Evolutionary conservation across 768 basidiomycete species (phyloP).

Genomic region (Suillus subluteus): DNA sequence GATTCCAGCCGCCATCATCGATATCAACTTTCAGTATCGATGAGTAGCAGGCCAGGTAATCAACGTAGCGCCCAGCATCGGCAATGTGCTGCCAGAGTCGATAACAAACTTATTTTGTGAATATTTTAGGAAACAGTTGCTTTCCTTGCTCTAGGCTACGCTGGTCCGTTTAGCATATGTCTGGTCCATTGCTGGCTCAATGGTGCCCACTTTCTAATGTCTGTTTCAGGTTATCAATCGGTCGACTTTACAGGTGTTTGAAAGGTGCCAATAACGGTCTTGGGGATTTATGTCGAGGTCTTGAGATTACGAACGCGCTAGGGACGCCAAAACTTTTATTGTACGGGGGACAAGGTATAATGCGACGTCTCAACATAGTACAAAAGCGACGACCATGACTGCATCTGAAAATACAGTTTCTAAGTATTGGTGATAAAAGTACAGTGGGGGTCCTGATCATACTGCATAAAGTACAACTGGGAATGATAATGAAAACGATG

Average conservation of each 20-base stretch:
- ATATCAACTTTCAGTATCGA: background rate
- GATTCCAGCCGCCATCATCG: background rate
- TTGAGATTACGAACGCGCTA: background rate
- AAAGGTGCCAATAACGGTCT: conserved; percentile 1
- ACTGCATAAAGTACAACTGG: background rate
- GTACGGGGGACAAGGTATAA: background rate
- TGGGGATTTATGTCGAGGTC: background rate
- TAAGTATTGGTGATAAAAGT: background rate
- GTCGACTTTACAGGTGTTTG: background rate
- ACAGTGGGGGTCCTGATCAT: background rate
- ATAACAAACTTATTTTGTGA: background rate
- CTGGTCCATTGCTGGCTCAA: too few species aligned
- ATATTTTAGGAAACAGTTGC: background rate
- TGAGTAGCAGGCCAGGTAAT: background rate
- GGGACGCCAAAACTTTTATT: background rate
- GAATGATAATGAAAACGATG: background rate
- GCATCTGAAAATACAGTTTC: background rate
- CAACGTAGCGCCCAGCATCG: background rate
- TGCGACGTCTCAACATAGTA: background rate
- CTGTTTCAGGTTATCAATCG: background rate
- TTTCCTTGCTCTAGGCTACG: background rate
- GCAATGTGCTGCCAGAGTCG: background rate
- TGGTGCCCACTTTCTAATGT: background rate
- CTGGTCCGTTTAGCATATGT: too few species aligned
- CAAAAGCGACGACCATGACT: background rate